Conservation (phyloP, 169 alveolate species). For the Theileria equi region DNA sequence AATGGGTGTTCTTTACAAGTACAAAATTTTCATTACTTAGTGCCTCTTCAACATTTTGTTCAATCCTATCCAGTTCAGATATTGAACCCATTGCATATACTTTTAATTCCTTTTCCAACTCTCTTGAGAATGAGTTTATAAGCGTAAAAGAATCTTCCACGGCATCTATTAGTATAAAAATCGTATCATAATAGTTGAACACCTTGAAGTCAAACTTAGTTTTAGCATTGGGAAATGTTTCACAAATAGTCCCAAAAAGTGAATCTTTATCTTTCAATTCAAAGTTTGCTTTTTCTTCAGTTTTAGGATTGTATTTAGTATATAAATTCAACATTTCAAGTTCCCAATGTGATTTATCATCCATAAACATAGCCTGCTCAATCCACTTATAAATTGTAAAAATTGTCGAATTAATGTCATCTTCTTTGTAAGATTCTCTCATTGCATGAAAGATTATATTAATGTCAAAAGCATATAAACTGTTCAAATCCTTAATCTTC, state of each 20-base stretch:
- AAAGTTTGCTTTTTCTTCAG: slow-evolving; percentile 16
- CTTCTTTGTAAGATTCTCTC: slow-evolving; percentile 62
- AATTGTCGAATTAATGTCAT: slow-evolving; percentile 45
- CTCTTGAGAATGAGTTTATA: slow-evolving; percentile 87
- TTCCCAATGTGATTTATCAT: slow-evolving; percentile 19
- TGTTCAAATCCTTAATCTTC: slow-evolving; percentile 84
- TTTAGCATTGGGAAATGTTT: too few species aligned
- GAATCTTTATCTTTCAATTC: slow-evolving; percentile 44
- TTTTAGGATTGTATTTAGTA: background rate
- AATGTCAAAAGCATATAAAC: slow-evolving; percentile 90
- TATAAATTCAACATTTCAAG: slow-evolving; percentile 13
- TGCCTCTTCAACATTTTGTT: slow-evolving; percentile 87
- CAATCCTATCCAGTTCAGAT: slow-evolving; percentile 93
- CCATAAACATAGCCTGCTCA: slow-evolving; percentile 39
- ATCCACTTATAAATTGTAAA: slow-evolving; percentile 55
- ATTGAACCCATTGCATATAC: slow-evolving; percentile 97
- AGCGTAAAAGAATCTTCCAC: slow-evolving; percentile 90
- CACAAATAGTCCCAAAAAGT: slow-evolving; percentile 51
- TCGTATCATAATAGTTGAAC: slow-evolving; percentile 53
- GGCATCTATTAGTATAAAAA: slow-evolving; percentile 40
- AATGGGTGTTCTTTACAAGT: slow-evolving; percentile 94
- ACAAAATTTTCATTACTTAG: slow-evolving; percentile 95
- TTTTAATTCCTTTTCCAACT: slow-evolving; percentile 77
- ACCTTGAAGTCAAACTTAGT: too few species aligned
- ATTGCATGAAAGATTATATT: slow-evolving; percentile 88